Base-by-base conservation (phyloP, 768 basidiomycete species). In the Auricularia heimuer region DNA sequence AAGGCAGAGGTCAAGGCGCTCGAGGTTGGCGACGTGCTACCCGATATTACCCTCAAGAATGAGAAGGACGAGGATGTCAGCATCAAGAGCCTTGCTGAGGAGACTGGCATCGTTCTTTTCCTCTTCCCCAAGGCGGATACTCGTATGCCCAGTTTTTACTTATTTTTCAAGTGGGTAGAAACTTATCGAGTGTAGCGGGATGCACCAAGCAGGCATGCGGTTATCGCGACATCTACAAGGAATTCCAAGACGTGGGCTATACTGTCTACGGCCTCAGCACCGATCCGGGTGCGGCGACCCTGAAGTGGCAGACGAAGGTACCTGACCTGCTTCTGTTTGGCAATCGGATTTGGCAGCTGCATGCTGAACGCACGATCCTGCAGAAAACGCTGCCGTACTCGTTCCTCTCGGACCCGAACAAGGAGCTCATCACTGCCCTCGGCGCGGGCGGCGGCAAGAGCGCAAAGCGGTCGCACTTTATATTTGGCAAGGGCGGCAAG, bases 151-250 rank as follows among this genome's bases (percentile, higher is more conserved):
- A 64, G 75, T 68, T 61, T 64, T 61, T 65, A 65, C 51, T 54
- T 35, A 12, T 63, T 65, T 63, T 18, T 29, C 29, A 29, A 29
- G 29, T 29, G 29, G 29, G 29, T 29, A 29, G 29, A 29, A 29
- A 29, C 29, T 29, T 21, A n/a, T 29, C 1, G 8, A 18, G 24
- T 62, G 8, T 67, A 91, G 90, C 89, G 63, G 94, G 95, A 37
- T 97, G 95, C 77, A 98, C 94, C 3, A 87, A 77, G 42, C 94
- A 98, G 74, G 94, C 95, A 0, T 98, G 95, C 73, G 90, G 87
- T 3, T 98, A 90, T 81, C 82, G 93, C 21, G 94, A 98, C 73
- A 79, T 79, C 63, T 91, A 89, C 73, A 82, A 86, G 3, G 87
- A 90, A 68, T 95, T 95, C 73, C 79, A 82, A 2, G 76, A 83